A percentile compares a stretch with the other conserved stretches of the same genome.
These are phyloP conservation scores for Aspergillus fijiensis DNA, from an alignment of 2,329 filamentous ascomycete species.

Conservation along the genomic window DNA sequence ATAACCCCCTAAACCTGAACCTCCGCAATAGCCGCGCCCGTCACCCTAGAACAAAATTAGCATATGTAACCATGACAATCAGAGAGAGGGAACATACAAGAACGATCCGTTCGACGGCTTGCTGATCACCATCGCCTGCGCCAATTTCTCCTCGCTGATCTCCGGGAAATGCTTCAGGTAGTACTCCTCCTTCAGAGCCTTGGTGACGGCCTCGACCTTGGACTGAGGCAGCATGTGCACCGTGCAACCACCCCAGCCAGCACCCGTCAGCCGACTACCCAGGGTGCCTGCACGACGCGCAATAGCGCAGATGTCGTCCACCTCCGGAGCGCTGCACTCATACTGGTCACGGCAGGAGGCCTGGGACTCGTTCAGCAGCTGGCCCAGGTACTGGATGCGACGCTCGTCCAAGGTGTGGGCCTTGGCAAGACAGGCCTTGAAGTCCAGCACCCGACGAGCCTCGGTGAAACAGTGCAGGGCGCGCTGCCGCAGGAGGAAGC, in stretches of 20 bases:
- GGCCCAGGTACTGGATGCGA: conserved; percentile 72
- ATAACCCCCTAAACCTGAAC: conserved; percentile 24
- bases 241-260: conserved; percentile 94
- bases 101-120: conserved; percentile 60
- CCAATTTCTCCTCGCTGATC: conserved; percentile 69
- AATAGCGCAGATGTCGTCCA: conserved; percentile 84
- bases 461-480: conserved; percentile 90
- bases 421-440: conserved; percentile 70
- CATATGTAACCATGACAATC: background rate
- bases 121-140: conserved; percentile 81
- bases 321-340: conserved; percentile 87
- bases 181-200: conserved; percentile 77
- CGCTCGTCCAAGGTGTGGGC: conserved; percentile 59
- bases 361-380: conserved; percentile 86
- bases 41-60: conserved; percentile 32
- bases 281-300: conserved; percentile 76
- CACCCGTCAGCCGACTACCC: conserved; percentile 83
- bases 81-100: conserved; percentile 33
- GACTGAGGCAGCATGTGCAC: conserved; percentile 87
- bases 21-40: conserved; percentile 39
- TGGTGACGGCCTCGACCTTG: conserved; percentile 74
- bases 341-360: conserved; percentile 81
- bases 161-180: conserved; percentile 70
- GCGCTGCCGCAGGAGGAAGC: conserved; percentile 83
- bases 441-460: conserved; percentile 79